These are phyloP conservation scores for Penicillium paneum DNA, from an alignment of 2,329 filamentous ascomycete genomes.

Conservation along the genomic window DNA sequence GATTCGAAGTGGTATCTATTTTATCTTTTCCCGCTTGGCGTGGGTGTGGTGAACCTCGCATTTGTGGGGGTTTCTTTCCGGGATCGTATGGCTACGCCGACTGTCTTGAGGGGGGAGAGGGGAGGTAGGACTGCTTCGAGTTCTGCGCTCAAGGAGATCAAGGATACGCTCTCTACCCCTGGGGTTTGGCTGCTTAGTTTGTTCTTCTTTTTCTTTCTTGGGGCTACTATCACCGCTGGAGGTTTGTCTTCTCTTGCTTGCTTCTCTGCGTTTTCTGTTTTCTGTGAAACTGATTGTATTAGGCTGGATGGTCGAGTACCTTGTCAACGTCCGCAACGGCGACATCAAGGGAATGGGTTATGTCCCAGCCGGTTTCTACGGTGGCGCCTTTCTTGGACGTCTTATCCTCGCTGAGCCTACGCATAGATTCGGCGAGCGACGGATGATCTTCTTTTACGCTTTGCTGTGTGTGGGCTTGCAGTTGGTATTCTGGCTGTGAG, in stretches of 20 bases:
- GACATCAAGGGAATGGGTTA: slow-evolving; percentile 59
- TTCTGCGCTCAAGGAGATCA: slow-evolving; percentile 23
- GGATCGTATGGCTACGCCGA: slow-evolving; percentile 32
- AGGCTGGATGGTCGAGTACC: slow-evolving; percentile 65
- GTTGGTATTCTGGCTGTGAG: slow-evolving; percentile 57
- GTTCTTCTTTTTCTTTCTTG: slow-evolving; percentile 64
- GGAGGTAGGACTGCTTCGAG: neutral
- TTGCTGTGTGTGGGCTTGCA: slow-evolving; percentile 54
- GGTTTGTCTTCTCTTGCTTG: slow-evolving; percentile 23
- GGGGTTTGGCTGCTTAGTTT: slow-evolving; percentile 57
- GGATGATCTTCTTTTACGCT: slow-evolving; percentile 57
- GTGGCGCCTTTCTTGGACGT: slow-evolving; percentile 56
- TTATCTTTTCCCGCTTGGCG: slow-evolving; percentile 54
- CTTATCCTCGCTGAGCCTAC: slow-evolving; percentile 59
- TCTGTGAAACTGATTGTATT: neutral
- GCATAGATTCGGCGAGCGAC: slow-evolving; percentile 56
- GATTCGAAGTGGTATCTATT: slow-evolving; percentile 53
- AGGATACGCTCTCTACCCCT: slow-evolving; percentile 20
- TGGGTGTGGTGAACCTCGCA: slow-evolving; percentile 52
- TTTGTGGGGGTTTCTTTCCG: slow-evolving; percentile 51
- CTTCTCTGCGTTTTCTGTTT: neutral
- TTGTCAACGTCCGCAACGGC: slow-evolving; percentile 59
- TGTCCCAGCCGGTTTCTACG: slow-evolving; percentile 59
- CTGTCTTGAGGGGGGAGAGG: neutral
- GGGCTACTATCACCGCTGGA: slow-evolving; percentile 52